Conservation (phyloP, 108 stramenopile species). For the Chaetoceros tenuissimus region DNA sequence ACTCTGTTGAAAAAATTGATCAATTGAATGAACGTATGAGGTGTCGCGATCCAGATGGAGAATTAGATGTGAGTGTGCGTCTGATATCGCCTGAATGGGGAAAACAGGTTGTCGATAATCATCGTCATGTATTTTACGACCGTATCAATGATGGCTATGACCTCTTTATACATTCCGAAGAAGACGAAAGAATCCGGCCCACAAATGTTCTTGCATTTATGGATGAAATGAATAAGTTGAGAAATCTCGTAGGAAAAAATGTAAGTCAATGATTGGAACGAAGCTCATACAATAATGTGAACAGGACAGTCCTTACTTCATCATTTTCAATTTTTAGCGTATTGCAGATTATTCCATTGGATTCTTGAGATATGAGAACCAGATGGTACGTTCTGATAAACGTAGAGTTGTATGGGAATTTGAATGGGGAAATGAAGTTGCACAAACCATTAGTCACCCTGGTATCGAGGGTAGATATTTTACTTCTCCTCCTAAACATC, state of each 20-base stretch:
- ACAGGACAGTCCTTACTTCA: not conserved
- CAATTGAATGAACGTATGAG: not conserved
- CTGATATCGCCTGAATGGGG: not conserved
- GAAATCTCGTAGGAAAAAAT: not conserved
- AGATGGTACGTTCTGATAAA: not conserved
- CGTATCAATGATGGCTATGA: not conserved
- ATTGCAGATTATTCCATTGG: not conserved
- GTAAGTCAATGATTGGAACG: not conserved
- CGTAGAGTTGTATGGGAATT: not conserved
- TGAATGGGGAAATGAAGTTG: not conserved
- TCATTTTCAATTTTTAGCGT: not conserved
- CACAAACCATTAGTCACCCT: not conserved
- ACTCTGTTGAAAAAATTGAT: not conserved
- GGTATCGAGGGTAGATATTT: not conserved
- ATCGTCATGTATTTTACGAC: not conserved
- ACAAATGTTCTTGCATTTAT: not conserved
- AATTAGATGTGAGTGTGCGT: not conserved
- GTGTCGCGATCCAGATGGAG: not conserved
- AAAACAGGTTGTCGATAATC: not conserved
- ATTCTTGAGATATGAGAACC: not conserved
- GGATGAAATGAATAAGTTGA: not conserved
- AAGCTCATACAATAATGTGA: not conserved
- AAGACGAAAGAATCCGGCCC: not conserved
- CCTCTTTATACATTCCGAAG: not conserved
- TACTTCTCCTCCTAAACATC: not conserved